These are phyloP conservation scores for Globisporangium viniferum DNA, from an alignment of 352 stramenopile genomes.

Conservation along the genomic window DNA sequence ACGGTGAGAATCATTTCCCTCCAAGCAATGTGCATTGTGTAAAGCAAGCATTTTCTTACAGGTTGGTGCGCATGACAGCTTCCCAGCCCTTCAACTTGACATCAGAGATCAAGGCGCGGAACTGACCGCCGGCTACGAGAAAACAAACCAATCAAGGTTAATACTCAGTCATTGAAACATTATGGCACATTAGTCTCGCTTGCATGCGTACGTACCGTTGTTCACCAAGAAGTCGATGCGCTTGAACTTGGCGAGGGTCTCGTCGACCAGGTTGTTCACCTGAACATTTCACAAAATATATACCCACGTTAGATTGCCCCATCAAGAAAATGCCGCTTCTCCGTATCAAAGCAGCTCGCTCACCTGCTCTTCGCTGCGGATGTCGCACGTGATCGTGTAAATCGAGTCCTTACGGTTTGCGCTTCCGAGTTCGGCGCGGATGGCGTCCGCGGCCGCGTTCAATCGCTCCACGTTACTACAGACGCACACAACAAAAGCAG, in stretches of 20 bases:
- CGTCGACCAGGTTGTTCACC: constrained; percentile 68
- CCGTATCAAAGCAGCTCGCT: not conserved
- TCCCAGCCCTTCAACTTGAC: constrained; percentile 90
- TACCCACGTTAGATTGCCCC: not conserved
- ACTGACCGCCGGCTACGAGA: constrained; percentile 86
- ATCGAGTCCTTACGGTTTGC: constrained; percentile 34
- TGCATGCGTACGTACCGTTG: constrained; percentile 53
- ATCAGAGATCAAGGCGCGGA: constrained; percentile 85
- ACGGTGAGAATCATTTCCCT: not conserved
- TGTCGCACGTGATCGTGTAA: constrained; percentile 65
- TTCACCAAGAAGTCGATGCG: constrained; percentile 92
- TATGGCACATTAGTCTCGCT: not conserved
- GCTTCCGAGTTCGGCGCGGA: constrained; percentile 47
- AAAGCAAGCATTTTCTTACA: constrained; percentile 32
- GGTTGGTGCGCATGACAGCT: constrained; percentile 91
- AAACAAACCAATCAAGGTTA: not conserved
- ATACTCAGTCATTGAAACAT: not conserved
- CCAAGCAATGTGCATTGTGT: not conserved
- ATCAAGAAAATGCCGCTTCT: not conserved
- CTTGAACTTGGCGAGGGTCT: constrained; percentile 73
- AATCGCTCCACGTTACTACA: constrained; percentile 66
- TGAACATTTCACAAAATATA: constrained; percentile 14
- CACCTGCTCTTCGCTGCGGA: constrained; percentile 67
- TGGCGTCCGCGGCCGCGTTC: constrained; percentile 47
- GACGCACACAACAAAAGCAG: not conserved